Base-by-base conservation (phyloP, 2,329 filamentous ascomycete species). In the Pyrenophora graminea region DNA sequence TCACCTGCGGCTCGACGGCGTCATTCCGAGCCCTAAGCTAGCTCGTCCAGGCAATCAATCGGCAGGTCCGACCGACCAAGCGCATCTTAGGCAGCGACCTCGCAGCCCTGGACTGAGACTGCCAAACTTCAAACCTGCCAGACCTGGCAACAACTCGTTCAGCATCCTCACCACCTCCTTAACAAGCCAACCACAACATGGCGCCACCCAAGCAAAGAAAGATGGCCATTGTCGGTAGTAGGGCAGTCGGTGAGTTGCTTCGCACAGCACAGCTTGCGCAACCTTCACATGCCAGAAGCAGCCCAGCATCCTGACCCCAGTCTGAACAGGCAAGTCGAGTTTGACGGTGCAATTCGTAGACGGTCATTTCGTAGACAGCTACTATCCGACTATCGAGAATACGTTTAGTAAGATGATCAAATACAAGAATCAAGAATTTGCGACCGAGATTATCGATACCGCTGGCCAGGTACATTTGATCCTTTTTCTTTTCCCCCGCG, bases 381-480 rank as follows among this genome's bases (percentile, higher is more conserved):
- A 99, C 78, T 99, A 99, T 75, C 94, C 94, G 31, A 99, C 94
- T 34, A 97, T 99, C 69, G 94, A 99, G 76, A 99, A 97, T 75
- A 97, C 93, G 2, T 99, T 99, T 74, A 95, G 89, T 80, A 96
- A 96, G 75, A 87, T 91, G 63, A 96, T 99, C 74, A 89, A 90
- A 66, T 88, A 89, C 75, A 96, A 94, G 76, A 88, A 89, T 43
- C 91, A 97, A 75, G 94, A 97, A 61, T 99, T 87, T 75, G 86
- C 90, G 44, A 96, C 92, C 10, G 94, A 99, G 78, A 97, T 99
- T 68, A 94, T 99, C 73, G 94, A 99, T 73, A 99, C 94, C 23
- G 94, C 94, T 45, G 94, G 94, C 54, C 92, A 96, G 82, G 89
- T 91, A 80, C 69, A 79, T 30, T 30, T 62, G 41, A 53, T 15